Evolutionary conservation across 106 monocot species (phyloP), one percentile per base, ranked within the genome.

Genomic region (Acorus calamus): DNA sequence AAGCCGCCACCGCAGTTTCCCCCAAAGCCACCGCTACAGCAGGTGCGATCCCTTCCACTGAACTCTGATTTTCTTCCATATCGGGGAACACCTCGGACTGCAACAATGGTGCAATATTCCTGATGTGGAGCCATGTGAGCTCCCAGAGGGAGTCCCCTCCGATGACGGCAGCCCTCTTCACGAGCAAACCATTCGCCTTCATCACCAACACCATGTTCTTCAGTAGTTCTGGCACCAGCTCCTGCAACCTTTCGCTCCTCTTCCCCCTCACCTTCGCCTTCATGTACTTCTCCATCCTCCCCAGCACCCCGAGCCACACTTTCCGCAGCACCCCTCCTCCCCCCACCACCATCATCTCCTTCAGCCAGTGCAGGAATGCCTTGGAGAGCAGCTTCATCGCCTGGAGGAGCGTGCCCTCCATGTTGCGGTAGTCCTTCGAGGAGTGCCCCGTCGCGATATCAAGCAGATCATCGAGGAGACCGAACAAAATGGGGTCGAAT

Each of bases 131-230:
- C 73, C 64, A 65, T 3, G 65, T 73, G 6, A 65, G 51, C 8
- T 73, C 73, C 73, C 73, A 73, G 43, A 73, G 51, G 41, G 49
- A 65, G 59, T 73, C 72, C 13, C 57, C 65, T 42, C 57, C 64
- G 2, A 57, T 57, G 4, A 50, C 12, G 11, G 51, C 28, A 28
- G 28, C 52, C 57, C 51, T 73, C 65, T 65, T 65, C 7, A 59
- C 43, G 11, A 73, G 63, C n/a, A 73, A 44, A 41, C 65, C 65
- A 45, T 12, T 65, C 44, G 73, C 11, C 52, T 73, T 73, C 73
- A 73, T 73, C 43, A 73, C 73, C 12, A 73, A 58, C 43, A 73
- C 11, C 9, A 50, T 73, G 49, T 73, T 73, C 51, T 73, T 73
- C 2, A 73, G 73, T 44, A 73, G 73, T 58, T 73, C 73, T 0